Evolutionary conservation across 106 monocot genomes (phyloP).

Genomic region (Dendrobium nobile): DNA sequence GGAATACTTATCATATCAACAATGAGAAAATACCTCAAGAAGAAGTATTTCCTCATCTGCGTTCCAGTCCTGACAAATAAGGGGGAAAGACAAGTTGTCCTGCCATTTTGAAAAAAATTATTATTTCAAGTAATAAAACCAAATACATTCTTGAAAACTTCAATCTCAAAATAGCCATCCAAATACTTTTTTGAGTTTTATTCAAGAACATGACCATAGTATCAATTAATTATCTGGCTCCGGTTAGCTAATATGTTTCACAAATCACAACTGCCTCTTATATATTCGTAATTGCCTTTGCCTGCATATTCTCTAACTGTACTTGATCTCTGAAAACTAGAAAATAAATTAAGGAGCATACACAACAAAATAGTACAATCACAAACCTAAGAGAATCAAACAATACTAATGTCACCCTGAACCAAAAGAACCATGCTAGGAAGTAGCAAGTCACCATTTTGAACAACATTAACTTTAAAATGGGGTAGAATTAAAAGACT

Average conservation of each 20-base stretch:
- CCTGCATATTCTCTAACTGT: background rate
- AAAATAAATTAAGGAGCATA: background rate
- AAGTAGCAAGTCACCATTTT: background rate
- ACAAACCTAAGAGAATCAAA: background rate
- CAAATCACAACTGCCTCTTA: background rate
- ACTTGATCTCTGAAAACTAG: background rate
- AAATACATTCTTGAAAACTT: background rate
- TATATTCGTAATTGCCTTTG: background rate
- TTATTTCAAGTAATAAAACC: background rate
- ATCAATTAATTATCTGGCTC: background rate
- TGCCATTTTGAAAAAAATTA: constrained; percentile 16
- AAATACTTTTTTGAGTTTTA: background rate
- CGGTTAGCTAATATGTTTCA: background rate
- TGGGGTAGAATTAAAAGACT: no score
- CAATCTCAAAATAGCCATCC: background rate
- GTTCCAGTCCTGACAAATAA: constrained; percentile 89
- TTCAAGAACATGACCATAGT: background rate
- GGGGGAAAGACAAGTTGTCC: constrained; percentile 90
- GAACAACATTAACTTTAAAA: no score
- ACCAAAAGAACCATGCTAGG: background rate
- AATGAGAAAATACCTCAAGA: constrained; percentile 51
- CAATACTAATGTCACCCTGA: background rate
- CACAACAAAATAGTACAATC: background rate
- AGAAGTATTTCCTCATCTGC: constrained; percentile 95
- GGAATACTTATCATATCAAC: background rate